These are phyloP conservation scores for Salpingoeca rosetta DNA, from an alignment of 78 protist genomes.

Conservation along the genomic window DNA sequence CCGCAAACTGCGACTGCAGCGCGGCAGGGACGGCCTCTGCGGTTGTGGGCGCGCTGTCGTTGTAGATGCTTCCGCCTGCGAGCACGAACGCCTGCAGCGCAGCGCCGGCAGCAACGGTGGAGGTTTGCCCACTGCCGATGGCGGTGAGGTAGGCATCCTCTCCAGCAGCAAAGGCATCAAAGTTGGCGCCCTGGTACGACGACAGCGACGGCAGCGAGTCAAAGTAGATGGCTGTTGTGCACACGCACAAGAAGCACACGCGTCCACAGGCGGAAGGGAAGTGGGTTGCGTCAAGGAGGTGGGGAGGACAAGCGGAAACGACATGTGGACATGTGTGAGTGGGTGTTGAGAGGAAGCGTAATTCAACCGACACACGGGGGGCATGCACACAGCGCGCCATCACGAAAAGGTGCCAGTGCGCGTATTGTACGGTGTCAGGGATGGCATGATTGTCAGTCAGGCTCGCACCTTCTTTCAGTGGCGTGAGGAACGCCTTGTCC, in stretches of 20 bases:
- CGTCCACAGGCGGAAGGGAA: no score
- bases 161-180: background rate
- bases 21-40: background rate
- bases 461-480: background rate
- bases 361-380: no score
- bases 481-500: background rate
- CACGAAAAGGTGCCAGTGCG: no score
- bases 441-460: no score
- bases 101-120: background rate
- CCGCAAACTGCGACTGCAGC: background rate
- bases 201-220: background rate
- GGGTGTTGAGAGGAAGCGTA: no score
- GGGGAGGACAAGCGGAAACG: no score
- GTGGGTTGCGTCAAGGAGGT: no score
- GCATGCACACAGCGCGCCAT: no score
- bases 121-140: background rate
- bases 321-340: no score
- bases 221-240: background rate
- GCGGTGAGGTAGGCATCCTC: background rate
- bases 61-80: background rate
- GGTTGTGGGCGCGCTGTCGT: background rate
- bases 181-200: background rate
- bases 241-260: no score
- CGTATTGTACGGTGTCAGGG: no score
- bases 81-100: background rate